Conservation (phyloP, 2,329 filamentous ascomycete species). For the Rhexocercosporidium sp. region DNA sequence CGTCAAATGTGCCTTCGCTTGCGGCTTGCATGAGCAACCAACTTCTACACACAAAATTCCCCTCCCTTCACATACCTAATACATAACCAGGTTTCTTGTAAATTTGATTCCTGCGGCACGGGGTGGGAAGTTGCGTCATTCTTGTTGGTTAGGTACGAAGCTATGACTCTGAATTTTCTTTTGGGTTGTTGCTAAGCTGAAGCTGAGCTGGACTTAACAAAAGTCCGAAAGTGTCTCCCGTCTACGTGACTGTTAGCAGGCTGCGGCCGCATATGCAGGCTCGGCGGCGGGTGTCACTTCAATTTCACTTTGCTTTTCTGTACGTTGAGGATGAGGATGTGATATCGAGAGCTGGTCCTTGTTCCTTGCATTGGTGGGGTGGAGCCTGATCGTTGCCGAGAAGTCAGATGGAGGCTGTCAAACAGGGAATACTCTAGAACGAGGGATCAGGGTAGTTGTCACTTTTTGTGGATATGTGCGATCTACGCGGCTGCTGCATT, state of each 20-base stretch:
- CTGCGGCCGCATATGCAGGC: slow-evolving; percentile 2
- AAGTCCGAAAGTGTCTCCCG: no score
- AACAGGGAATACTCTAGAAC: background rate
- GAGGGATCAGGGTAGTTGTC: background rate
- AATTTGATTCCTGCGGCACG: no score
- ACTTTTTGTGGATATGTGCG: background rate
- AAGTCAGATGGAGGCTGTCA: background rate
- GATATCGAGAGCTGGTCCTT: slow-evolving; percentile 2
- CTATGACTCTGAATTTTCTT: no score
- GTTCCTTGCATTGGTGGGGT: slow-evolving; percentile 2
- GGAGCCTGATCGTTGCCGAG: background rate
- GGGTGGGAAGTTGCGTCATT: no score
- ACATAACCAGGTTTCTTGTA: background rate
- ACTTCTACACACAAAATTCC: background rate
- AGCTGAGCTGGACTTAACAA: no score
- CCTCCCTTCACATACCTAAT: background rate
- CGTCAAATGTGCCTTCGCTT: slow-evolving; percentile 13
- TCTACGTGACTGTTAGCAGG: no score
- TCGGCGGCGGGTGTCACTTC: background rate
- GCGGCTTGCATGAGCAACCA: background rate
- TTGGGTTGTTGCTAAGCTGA: no score
- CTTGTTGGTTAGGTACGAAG: no score
- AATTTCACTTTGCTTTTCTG: background rate
- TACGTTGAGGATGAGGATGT: background rate
- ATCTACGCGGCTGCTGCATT: slow-evolving; percentile 2